These are phyloP conservation scores for Volutella citrinella DNA, from an alignment of 2,329 filamentous ascomycete species.

Conservation along the genomic window DNA sequence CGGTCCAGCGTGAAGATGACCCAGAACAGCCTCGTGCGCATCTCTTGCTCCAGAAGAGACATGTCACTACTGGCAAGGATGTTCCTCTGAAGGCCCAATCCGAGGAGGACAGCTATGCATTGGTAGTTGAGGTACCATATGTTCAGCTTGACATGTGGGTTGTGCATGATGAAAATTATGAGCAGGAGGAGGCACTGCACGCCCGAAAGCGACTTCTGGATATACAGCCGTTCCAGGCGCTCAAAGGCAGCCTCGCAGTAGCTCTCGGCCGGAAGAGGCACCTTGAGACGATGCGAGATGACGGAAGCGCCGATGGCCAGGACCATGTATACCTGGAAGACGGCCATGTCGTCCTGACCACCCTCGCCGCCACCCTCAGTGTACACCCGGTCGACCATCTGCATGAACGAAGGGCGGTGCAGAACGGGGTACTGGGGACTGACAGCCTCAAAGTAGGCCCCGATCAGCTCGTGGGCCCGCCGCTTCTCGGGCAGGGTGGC, in stretches of 20 bases:
- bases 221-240: constrained; percentile 42
- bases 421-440: constrained; percentile 49
- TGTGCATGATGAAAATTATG: constrained; percentile 49
- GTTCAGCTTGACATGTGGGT: constrained; percentile 45
- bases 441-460: constrained; percentile 46
- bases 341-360: constrained; percentile 19
- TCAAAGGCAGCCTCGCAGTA: constrained; percentile 48
- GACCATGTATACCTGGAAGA: constrained; percentile 53
- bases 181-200: constrained; percentile 47
- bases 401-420: constrained; percentile 41
- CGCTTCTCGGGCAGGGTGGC: too few relatives aligned
- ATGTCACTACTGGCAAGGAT: constrained; percentile 41
- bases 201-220: constrained; percentile 46
- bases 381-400: constrained; percentile 38
- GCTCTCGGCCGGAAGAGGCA: constrained; percentile 44
- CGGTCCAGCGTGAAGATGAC: constrained; percentile 50
- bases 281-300: constrained; percentile 39
- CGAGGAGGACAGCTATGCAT: constrained; percentile 48
- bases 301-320: constrained; percentile 47
- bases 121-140: constrained; percentile 56
- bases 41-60: constrained; percentile 48
- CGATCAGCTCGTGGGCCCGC: constrained; percentile 38
- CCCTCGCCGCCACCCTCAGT: too few relatives aligned
- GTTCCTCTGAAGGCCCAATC: constrained; percentile 50
- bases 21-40: constrained; percentile 56